phyloP scores from a whole-genome alignment of 306 rosid genomes.

The Castanea sativa region DNA sequence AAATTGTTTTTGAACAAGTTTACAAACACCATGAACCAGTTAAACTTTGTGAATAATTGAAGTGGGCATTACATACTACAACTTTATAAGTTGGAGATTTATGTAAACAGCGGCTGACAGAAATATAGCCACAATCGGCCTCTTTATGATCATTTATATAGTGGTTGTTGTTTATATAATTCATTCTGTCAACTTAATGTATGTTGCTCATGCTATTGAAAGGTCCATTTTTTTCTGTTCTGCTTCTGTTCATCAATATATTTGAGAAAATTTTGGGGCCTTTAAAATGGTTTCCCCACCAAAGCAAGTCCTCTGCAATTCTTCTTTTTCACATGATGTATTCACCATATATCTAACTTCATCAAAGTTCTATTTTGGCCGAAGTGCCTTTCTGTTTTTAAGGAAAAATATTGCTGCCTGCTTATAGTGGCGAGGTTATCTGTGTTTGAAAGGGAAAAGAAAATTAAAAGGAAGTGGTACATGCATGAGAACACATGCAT shows the following conservation, averaged over 20 bases:
- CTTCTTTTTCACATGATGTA: neutral
- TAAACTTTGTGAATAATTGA: neutral
- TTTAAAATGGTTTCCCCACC: neutral
- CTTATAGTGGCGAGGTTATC: neutral
- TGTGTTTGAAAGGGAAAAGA: neutral
- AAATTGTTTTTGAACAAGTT: neutral
- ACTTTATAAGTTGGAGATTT: neutral
- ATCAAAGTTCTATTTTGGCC: neutral
- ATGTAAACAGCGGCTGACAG: neutral
- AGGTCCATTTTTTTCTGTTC: neutral
- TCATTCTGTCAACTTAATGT: neutral
- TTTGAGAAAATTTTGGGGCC: neutral
- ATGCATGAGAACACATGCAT: neutral
- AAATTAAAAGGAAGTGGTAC: neutral
- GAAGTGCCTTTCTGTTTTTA: neutral
- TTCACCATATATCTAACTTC: neutral
- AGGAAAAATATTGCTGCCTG: neutral
- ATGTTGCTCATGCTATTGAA: neutral
- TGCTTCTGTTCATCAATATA: neutral
- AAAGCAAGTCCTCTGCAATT: neutral
- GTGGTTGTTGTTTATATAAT: neutral
- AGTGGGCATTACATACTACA: neutral
- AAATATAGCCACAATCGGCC: neutral
- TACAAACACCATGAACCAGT: neutral
- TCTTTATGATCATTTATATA: neutral